Percentiles rank a stretch among this genome's conserved stretches.
These are phyloP conservation scores for Talaromyces sp. DNA, from an alignment of 2,329 filamentous ascomycete genomes.

Conservation along the genomic window DNA sequence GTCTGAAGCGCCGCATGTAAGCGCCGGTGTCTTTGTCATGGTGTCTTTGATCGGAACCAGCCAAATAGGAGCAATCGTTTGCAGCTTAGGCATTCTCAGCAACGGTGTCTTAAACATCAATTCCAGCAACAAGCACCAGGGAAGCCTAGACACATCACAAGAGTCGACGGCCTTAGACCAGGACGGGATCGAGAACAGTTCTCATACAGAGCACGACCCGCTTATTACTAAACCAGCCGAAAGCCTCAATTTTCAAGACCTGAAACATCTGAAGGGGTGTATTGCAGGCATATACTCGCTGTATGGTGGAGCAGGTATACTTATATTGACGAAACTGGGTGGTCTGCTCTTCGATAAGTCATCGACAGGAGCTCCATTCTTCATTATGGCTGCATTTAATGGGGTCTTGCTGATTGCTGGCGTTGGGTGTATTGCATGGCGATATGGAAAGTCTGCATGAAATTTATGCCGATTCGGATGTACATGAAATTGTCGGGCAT, in stretches of 20 bases:
- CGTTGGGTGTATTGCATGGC: slow-evolving; percentile 27
- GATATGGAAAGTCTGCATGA: not conserved
- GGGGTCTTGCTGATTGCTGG: slow-evolving; percentile 56
- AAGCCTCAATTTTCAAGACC: slow-evolving; percentile 28
- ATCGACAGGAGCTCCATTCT: slow-evolving; percentile 78
- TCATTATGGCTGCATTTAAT: slow-evolving; percentile 90
- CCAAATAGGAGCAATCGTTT: slow-evolving; percentile 95
- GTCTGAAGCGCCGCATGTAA: slow-evolving; percentile 65
- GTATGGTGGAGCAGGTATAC: slow-evolving; percentile 82
- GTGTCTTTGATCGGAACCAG: slow-evolving; percentile 81
- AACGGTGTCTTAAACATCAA: slow-evolving; percentile 63
- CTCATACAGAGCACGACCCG: slow-evolving; percentile 29
- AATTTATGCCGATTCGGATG: not conserved
- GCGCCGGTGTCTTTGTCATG: slow-evolving; percentile 66
- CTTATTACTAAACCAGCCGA: slow-evolving; percentile 26
- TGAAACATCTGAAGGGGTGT: slow-evolving; percentile 75
- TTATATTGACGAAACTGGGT: slow-evolving; percentile 86
- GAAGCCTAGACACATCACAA: not conserved
- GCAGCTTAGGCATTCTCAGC: slow-evolving; percentile 83
- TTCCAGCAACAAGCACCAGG: not conserved
- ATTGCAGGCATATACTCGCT: slow-evolving; percentile 94
- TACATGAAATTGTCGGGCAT: not conserved
- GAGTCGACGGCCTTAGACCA: slow-evolving; percentile 13
- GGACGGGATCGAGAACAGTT: not conserved
- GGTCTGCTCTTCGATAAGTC: slow-evolving; percentile 77